Conservation (phyloP, 2,329 filamentous ascomycete species). For the Penicillium brasilianum region DNA sequence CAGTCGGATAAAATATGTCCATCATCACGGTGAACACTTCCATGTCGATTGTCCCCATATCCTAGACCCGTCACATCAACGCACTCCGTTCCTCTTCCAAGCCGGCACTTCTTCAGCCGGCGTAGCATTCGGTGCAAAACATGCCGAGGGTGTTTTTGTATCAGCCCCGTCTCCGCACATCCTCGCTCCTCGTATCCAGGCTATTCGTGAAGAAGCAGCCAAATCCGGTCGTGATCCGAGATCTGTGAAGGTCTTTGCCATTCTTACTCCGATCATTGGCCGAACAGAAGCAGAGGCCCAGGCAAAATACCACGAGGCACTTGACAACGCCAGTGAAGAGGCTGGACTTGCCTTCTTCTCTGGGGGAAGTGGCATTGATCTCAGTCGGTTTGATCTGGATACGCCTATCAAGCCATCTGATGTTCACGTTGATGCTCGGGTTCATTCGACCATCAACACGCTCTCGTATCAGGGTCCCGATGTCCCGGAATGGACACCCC, state of each 20-base stretch:
- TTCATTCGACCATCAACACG: not conserved
- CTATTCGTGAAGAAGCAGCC: not conserved
- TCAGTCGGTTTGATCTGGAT: not conserved
- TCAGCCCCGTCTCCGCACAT: not conserved
- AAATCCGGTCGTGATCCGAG: not conserved
- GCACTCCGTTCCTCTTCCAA: not conserved
- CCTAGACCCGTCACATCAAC: not conserved
- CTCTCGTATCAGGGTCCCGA: not conserved
- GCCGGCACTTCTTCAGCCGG: not conserved
- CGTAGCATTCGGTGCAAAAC: not conserved
- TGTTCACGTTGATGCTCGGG: not conserved
- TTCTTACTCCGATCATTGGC: not conserved
- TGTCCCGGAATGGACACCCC: not conserved
- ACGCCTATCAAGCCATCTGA: not conserved
- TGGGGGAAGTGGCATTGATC: not conserved
- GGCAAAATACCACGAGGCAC: not conserved
- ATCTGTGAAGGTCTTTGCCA: not conserved
- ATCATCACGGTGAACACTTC: not conserved
- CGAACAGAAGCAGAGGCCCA: not conserved
- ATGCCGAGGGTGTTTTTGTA: not conserved
- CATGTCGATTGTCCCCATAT: not conserved
- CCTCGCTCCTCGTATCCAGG: not conserved
- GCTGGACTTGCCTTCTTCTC: not conserved
- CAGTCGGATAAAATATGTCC: not conserved
- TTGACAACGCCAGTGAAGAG: not conserved